Evolutionary conservation across 2,329 filamentous ascomycete genomes (phyloP), one percentile per base, ranked within the genome.

Genomic region (Fusarium poae): DNA sequence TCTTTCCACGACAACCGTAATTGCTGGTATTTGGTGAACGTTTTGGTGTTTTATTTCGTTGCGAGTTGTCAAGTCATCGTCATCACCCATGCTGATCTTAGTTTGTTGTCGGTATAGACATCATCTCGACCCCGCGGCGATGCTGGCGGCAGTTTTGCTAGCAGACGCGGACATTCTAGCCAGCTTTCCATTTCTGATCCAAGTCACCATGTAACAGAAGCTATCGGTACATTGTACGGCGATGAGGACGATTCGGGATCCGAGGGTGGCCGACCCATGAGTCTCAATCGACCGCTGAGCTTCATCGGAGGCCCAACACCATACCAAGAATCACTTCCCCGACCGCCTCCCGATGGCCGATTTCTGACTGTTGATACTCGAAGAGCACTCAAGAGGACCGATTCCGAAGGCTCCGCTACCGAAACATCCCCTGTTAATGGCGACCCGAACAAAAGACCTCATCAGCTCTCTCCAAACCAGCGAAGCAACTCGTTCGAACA

Each of bases 191-290:
- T 97, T 78, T 96, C 92, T 79, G 94, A 97, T 81, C 92, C 94
- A 65, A 93, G 87, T 81, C 93, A 97, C 81, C 94, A 97, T 87
- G 93, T 97, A 77, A 97, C 94, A 58, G 94, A 97, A 79, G 92
- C 93, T 62, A 97, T 97, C 79, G 93, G 93, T 53, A 94, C 94
- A 74, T 88, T 97, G 80, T 97, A 97, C 80, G 92, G 92, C 75
- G 91, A 93, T 76, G 88, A 89, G 75, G 88, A 90, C 71, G 88
- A 92, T 72, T 87, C 80, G 4, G 86, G 88, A 69, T 87, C 80
- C 18, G 82, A 83, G 62, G 79, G 81, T 57, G 79, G 82, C 40
- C 88, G 91, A 45, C 92, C 92, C 32, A 80, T 94, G 74, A 95
- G 92, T 81, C 46, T 70, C 52, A 79, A 82, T 49, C 88, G 91